Base-by-base conservation (phyloP, 2,329 filamentous ascomycete species). In the Fusarium nygamai region DNA sequence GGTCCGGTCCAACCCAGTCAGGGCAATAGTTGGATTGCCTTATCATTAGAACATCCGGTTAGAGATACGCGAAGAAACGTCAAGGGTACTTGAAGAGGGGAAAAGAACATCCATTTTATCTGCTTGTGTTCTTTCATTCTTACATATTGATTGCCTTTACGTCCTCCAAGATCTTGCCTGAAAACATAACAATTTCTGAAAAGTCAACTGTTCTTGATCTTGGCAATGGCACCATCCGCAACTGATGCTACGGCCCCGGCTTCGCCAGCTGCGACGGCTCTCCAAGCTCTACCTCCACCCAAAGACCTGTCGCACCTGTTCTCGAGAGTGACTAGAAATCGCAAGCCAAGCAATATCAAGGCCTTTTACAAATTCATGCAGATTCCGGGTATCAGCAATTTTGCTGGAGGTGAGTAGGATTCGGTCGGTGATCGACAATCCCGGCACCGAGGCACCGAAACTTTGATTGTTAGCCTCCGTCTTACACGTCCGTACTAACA, bases 341-440 rank as follows among this genome's bases (percentile, higher is more conserved):
- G 94, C 14, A 76, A 85, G 12, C 85, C 89, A 12, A 96, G 91
- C 79, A 85, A 85, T 48, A 88, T 97, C 81, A 98, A 98, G 85
- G 80, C 88, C 43, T 94, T 95, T 82, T 98, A 98, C 86, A 94
- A 94, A 83, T 97, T 94, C 84, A 96, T 96, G 77, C 72, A 81
- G 74, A 89, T 91, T 59, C 90, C 90, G 0, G 88, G 88, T n/a
- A 88, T 92, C 69, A 86, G 85, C 38, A 91, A 92, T 74, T 78
- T 92, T 51, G 89, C 90, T 65, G 90, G 90, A 74, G 90, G 90
- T 91, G 80, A 72, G 86, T 68, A 50, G 44, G 14, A 29, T 59
- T 16, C 44, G 36, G 44, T 58, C 19, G 48, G n/a, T 36, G 62
- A 27, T 46, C n/a, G 58, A 34, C 38, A 44, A 24, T 50, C 19